phyloP scores from a whole-genome alignment of 768 basidiomycete species.

The Naganishia friedmannii region DNA sequence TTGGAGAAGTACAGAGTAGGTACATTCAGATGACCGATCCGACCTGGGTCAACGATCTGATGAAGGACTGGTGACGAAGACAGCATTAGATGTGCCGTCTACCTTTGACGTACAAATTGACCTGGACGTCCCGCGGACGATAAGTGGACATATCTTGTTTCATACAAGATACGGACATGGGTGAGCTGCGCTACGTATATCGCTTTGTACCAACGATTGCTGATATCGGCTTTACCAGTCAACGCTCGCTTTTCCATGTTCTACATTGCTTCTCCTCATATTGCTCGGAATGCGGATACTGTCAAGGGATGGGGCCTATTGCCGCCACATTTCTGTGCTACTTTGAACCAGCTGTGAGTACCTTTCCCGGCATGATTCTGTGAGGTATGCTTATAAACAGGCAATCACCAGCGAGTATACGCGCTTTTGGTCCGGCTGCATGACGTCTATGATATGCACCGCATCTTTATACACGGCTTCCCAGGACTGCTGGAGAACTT shows the following conservation, averaged over 20 bases:
- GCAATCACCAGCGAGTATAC: slow-evolving; percentile 62
- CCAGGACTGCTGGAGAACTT: slow-evolving; percentile 94
- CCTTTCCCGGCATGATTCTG: neutral
- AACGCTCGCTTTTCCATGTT: slow-evolving; percentile 91
- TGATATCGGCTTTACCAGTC: slow-evolving; percentile 55
- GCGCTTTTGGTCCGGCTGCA: slow-evolving; percentile 82
- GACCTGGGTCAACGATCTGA: neutral
- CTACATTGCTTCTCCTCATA: slow-evolving; percentile 83
- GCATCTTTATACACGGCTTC: slow-evolving; percentile 87
- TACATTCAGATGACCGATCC: neutral
- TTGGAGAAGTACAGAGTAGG: slow-evolving; percentile 45
- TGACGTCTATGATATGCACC: slow-evolving; percentile 79
- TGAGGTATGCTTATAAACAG: neutral
- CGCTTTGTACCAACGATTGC: neutral
- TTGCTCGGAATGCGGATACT: slow-evolving; percentile 87
- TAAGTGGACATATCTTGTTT: slow-evolving; percentile 90
- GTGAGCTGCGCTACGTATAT: slow-evolving; percentile 56
- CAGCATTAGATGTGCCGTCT: slow-evolving; percentile 73
- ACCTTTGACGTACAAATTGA: slow-evolving; percentile 95
- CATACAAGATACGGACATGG: slow-evolving; percentile 92
- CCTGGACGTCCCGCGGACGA: slow-evolving; percentile 93
- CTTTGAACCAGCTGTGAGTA: slow-evolving; percentile 70
- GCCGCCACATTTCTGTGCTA: slow-evolving; percentile 92
- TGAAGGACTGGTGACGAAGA: slow-evolving; percentile 47
- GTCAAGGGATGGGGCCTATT: slow-evolving; percentile 98